These are phyloP conservation scores for Ceratocystis colombiana DNA, from an alignment of 2,329 filamentous ascomycete species.

Conservation along the genomic window DNA sequence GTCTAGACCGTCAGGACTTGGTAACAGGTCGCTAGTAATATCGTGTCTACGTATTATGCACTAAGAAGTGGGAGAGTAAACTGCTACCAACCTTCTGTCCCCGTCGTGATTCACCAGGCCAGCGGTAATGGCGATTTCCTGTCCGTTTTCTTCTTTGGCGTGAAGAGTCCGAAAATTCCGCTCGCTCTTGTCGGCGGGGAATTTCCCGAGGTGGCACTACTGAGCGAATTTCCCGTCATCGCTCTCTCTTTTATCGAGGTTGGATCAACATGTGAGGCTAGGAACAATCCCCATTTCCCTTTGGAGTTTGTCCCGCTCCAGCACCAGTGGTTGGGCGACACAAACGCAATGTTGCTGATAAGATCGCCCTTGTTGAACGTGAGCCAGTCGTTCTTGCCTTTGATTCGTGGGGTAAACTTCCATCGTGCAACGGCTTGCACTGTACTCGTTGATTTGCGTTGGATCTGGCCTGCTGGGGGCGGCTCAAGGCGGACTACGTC, in stretches of 20 bases:
- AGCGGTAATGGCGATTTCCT: slow-evolving; percentile 16
- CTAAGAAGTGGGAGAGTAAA: background rate
- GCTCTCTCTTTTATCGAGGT: slow-evolving; percentile 36
- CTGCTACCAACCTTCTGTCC: background rate
- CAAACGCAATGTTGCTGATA: slow-evolving; percentile 53
- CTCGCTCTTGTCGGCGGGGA: slow-evolving; percentile 4
- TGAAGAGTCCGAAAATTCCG: slow-evolving; percentile 19
- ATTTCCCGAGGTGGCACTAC: slow-evolving; percentile 16
- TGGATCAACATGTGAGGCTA: slow-evolving; percentile 41
- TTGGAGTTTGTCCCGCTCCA: slow-evolving; percentile 46
- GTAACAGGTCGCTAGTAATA: too few species aligned
- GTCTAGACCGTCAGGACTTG: too few species aligned
- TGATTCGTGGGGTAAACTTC: slow-evolving; percentile 41
- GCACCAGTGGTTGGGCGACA: slow-evolving; percentile 44
- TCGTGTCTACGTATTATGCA: too few species aligned
- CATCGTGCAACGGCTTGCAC: slow-evolving; percentile 43
- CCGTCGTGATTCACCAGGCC: slow-evolving; percentile 1
- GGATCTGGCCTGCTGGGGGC: slow-evolving; percentile 40
- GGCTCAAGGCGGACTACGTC: slow-evolving; percentile 42
- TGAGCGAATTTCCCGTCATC: slow-evolving; percentile 5
- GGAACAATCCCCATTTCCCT: slow-evolving; percentile 46
- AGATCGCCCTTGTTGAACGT: slow-evolving; percentile 56
- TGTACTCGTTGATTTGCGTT: slow-evolving; percentile 37
- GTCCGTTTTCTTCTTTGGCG: slow-evolving; percentile 20
- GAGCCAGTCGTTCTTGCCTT: slow-evolving; percentile 40